These are phyloP conservation scores for Isatis tinctoria DNA, from an alignment of 345 rosid genomes.

Conservation along the genomic window DNA sequence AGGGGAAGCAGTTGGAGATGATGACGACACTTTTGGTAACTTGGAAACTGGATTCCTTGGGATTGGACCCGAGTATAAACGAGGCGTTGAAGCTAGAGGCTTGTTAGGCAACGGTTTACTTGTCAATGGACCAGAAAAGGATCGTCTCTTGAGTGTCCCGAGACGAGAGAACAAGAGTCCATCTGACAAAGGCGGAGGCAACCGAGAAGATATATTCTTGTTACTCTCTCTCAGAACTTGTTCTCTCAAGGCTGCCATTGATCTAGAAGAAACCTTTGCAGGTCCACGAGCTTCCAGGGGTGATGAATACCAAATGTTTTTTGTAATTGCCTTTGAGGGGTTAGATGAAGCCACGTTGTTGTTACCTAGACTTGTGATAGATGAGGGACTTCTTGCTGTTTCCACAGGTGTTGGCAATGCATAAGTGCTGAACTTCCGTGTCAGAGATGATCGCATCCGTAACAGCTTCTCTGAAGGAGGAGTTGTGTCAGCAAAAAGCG, in stretches of 20 bases:
- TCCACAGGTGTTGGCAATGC: constrained; percentile 84
- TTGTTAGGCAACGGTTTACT: constrained; percentile 49
- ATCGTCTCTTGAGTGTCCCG: constrained; percentile 58
- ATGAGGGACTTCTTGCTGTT: constrained; percentile 44
- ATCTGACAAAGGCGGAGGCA: constrained; percentile 62
- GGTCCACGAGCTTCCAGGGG: constrained; percentile 55
- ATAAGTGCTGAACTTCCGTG: constrained; percentile 69
- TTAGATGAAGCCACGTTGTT: constrained; percentile 31
- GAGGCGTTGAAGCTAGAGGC: constrained; percentile 41
- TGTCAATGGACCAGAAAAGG: constrained; percentile 76
- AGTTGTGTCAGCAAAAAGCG: constrained; percentile 55
- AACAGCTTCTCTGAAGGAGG: constrained; percentile 43
- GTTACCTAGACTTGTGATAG: constrained; percentile 32
- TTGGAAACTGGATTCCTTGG: constrained; percentile 50
- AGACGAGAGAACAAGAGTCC: constrained; percentile 45
- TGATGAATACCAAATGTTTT: constrained; percentile 66
- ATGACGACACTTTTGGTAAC: constrained; percentile 39
- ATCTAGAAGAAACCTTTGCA: constrained; percentile 42
- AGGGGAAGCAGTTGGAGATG: constrained; percentile 65
- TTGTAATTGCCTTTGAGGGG: constrained; percentile 36
- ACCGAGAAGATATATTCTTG: constrained; percentile 37
- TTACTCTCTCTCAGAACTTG: constrained; percentile 59
- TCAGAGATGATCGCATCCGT: constrained; percentile 48
- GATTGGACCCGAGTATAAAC: constrained; percentile 67
- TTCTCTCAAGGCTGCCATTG: constrained; percentile 26